Conservation (phyloP, 2,329 filamentous ascomycete genomes). For the Tothia fuscella region DNA sequence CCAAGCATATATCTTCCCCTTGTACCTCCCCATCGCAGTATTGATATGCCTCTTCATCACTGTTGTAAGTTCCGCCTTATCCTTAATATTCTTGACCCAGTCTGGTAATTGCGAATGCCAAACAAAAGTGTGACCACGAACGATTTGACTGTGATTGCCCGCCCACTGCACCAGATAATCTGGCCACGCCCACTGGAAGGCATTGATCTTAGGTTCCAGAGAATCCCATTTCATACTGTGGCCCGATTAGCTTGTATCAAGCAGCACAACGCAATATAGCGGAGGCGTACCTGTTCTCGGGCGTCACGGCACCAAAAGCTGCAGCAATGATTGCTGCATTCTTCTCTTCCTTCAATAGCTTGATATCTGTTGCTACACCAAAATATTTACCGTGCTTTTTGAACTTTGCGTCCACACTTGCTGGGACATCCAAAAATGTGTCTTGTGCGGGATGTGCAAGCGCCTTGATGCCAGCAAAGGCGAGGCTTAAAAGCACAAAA, state of each 20-base stretch:
- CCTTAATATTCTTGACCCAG: slow-evolving; percentile 47
- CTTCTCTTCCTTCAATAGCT: slow-evolving; percentile 36
- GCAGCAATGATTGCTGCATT: slow-evolving; percentile 46
- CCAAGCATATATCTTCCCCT: slow-evolving; percentile 51
- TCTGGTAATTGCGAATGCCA: slow-evolving; percentile 43
- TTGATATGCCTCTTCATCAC: slow-evolving; percentile 50
- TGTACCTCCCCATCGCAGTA: slow-evolving; percentile 45
- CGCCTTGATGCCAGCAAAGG: not conserved
- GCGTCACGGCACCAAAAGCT: slow-evolving; percentile 53
- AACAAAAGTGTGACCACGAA: slow-evolving; percentile 55
- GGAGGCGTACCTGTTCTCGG: slow-evolving; percentile 42
- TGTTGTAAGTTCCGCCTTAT: slow-evolving; percentile 38
- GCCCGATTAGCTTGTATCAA: not conserved
- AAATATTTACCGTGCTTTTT: slow-evolving; percentile 37
- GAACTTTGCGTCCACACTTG: slow-evolving; percentile 3
- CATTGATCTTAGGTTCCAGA: slow-evolving; percentile 34
- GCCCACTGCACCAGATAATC: slow-evolving; percentile 52
- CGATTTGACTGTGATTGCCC: slow-evolving; percentile 40
- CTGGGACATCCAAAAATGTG: not conserved
- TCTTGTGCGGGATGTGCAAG: not conserved
- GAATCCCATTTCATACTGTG: slow-evolving; percentile 39
- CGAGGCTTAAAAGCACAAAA: not conserved
- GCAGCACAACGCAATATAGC: not conserved
- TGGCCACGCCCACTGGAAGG: slow-evolving; percentile 44
- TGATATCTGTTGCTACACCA: slow-evolving; percentile 46